Evolutionary conservation across 2,329 filamentous ascomycete species (phyloP).

Genomic region (Penicillium capsulatum): DNA sequence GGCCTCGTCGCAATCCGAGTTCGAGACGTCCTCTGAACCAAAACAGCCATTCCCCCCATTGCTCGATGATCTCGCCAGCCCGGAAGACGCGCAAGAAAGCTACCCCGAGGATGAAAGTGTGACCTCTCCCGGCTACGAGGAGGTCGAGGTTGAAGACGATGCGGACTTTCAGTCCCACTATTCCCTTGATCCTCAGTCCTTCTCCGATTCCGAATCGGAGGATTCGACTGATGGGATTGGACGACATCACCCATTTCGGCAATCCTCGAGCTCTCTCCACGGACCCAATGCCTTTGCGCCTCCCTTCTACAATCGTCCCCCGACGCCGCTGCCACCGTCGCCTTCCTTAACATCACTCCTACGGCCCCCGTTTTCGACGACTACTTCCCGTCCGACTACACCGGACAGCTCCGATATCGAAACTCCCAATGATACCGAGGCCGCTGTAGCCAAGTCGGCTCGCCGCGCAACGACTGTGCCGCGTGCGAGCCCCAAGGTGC

Average conservation of each 20-base stretch:
- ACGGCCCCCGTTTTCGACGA: constrained; percentile 61
- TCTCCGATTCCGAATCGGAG: constrained; percentile 36
- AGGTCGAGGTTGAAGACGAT: constrained; percentile 37
- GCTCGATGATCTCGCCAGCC: constrained; percentile 25
- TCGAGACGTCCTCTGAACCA: constrained; percentile 24
- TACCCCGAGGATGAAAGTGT: constrained; percentile 26
- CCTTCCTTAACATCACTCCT: constrained; percentile 89
- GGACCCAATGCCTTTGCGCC: constrained; percentile 59
- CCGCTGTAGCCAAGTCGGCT: constrained; percentile 58
- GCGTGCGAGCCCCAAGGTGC: constrained; percentile 83
- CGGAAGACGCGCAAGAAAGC: constrained; percentile 20
- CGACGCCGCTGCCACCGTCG: constrained; percentile 86
- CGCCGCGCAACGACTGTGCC: constrained; percentile 63
- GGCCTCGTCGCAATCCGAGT: background rate
- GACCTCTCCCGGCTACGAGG: constrained; percentile 28
- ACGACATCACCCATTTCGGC: constrained; percentile 38
- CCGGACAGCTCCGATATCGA: constrained; percentile 90
- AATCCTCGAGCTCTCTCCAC: constrained; percentile 40
- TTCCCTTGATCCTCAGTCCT: constrained; percentile 37
- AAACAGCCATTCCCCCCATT: constrained; percentile 36
- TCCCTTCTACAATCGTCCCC: constrained; percentile 96
- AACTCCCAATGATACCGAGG: constrained; percentile 56
- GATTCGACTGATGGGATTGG: constrained; percentile 29
- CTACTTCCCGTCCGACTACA: constrained; percentile 83
- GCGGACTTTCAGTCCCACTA: constrained; percentile 47